Conservation (phyloP, 140 eudicot genomes). For the Anethum foeniculum region DNA sequence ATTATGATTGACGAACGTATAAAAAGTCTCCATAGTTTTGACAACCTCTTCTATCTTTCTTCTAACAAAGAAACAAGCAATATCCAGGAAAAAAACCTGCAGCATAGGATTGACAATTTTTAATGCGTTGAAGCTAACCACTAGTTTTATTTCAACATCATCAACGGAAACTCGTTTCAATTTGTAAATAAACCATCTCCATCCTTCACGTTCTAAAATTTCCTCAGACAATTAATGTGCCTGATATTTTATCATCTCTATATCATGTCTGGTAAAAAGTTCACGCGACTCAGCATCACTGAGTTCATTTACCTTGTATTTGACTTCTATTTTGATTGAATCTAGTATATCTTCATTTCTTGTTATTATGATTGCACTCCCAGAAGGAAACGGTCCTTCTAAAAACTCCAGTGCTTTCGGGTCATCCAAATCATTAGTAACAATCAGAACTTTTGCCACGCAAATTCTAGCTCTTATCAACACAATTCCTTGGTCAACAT, state of each 20-base stretch:
- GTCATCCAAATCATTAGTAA: neutral
- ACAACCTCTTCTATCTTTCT: neutral
- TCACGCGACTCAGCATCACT: neutral
- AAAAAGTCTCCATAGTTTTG: neutral
- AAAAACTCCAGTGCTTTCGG: neutral
- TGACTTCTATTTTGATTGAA: neutral
- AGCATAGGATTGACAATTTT: slow-evolving; percentile 1
- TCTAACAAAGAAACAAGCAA: slow-evolving; percentile 32
- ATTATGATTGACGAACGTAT: neutral
- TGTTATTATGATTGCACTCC: neutral
- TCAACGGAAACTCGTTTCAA: neutral
- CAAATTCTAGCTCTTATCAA: neutral
- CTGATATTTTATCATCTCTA: neutral
- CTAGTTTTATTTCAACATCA: neutral
- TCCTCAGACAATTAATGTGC: neutral
- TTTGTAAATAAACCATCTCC: slow-evolving; percentile 4
- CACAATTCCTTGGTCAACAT: neutral
- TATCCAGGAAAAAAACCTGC: slow-evolving; percentile 20
- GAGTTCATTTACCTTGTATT: neutral
- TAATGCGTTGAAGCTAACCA: slow-evolving; percentile 18
- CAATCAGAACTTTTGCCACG: neutral
- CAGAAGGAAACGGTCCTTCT: neutral
- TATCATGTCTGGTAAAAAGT: neutral
- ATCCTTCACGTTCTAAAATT: neutral
- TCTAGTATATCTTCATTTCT: neutral